A percentile compares a stretch with the other conserved stretches of the same genome.
These are phyloP conservation scores for Exophiala spinifera DNA, from an alignment of 2,329 filamentous ascomycete genomes.

Conservation along the genomic window DNA sequence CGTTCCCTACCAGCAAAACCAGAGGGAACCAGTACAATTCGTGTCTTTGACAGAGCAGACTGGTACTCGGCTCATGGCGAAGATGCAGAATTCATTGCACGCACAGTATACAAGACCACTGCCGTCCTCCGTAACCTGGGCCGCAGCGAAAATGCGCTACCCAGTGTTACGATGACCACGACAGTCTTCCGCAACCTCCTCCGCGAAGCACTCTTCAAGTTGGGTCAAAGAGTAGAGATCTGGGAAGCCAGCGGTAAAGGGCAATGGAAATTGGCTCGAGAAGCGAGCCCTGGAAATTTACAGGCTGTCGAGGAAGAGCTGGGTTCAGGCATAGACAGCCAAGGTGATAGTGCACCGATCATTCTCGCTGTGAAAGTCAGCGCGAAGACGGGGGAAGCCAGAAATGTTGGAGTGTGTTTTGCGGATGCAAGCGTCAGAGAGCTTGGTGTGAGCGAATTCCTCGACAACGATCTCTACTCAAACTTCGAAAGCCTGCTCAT, in stretches of 20 bases:
- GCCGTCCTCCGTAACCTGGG: slow-evolving; percentile 91
- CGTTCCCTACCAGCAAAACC: slow-evolving; percentile 72
- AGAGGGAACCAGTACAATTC: slow-evolving; percentile 65
- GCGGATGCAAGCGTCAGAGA: slow-evolving; percentile 95
- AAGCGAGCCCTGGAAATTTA: slow-evolving; percentile 91
- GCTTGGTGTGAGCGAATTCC: slow-evolving; percentile 92
- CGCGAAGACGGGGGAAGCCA: slow-evolving; percentile 78
- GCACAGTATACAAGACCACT: slow-evolving; percentile 92
- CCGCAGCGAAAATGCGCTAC: slow-evolving; percentile 75
- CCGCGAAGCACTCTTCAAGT: slow-evolving; percentile 84
- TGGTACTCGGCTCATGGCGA: slow-evolving; percentile 72
- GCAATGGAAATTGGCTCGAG: slow-evolving; percentile 87
- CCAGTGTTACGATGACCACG: slow-evolving; percentile 91
- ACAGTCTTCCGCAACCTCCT: slow-evolving; percentile 96
- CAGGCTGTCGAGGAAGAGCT: slow-evolving; percentile 97
- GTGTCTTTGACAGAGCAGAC: slow-evolving; percentile 90
- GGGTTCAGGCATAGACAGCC: slow-evolving; percentile 60
- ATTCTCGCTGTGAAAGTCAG: slow-evolving; percentile 93
- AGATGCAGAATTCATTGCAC: slow-evolving; percentile 48
- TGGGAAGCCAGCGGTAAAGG: slow-evolving; percentile 72
- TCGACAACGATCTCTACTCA: slow-evolving; percentile 98
- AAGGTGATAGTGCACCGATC: slow-evolving; percentile 67
- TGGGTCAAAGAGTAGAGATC: slow-evolving; percentile 88
- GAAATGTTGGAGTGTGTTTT: slow-evolving; percentile 91
- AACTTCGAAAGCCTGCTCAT: slow-evolving; percentile 97